Evolutionary conservation across 2,329 filamentous ascomycete species (phyloP).

Genomic region (Gremmenia infestans): DNA sequence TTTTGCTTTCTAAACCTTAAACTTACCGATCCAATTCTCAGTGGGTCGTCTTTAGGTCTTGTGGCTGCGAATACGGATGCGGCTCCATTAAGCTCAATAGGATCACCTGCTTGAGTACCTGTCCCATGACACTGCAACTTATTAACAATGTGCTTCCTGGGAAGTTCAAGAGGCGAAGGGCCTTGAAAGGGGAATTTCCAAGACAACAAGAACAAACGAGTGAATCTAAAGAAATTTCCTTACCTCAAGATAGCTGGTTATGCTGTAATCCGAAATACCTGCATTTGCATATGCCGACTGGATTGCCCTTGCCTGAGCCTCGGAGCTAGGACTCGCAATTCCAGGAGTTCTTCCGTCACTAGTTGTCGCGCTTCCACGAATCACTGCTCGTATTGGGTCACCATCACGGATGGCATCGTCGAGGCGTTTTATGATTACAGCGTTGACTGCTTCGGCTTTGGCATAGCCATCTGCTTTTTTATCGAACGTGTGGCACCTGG

Average conservation of each 20-base stretch:
- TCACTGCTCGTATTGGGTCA: constrained; percentile 39
- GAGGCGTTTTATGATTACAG: constrained; percentile 39
- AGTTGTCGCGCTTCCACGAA: constrained; percentile 37
- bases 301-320: constrained; percentile 35
- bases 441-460: constrained; percentile 40
- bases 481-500: constrained; percentile 10
- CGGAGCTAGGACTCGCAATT: constrained; percentile 40
- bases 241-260: no score
- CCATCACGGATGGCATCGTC: constrained; percentile 36
- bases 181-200: no score
- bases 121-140: constrained; percentile 20
- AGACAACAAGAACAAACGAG: no score
- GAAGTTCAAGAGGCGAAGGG: no score
- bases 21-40: not conserved
- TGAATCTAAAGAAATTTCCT: no score
- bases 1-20: not conserved
- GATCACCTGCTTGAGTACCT: constrained; percentile 16
- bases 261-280: constrained; percentile 1
- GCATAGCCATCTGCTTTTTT: constrained; percentile 36
- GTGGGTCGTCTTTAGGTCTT: not conserved
- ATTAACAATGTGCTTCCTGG: not conserved
- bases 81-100: constrained; percentile 13
- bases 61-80: constrained; percentile 6
- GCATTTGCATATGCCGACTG: constrained; percentile 4
- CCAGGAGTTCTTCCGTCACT: constrained; percentile 40